Evolutionary conservation across 1,139 yeast species (phyloP), one percentile per base, ranked within the genome.

Genomic region (Yarrowia galli): DNA sequence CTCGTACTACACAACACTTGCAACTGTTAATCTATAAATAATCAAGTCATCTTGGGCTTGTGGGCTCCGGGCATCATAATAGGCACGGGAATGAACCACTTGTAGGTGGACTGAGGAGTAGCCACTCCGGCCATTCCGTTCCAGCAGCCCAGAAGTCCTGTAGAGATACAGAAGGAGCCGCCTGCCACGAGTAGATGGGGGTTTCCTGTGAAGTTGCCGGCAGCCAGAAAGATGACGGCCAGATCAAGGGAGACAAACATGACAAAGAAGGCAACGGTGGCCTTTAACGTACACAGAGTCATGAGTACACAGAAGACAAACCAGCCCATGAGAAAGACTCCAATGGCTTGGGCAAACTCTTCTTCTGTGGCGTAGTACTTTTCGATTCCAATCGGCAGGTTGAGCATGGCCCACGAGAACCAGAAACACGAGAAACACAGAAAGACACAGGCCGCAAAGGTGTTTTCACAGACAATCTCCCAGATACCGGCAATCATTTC

Each of bases 71-170:
- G 67, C 67, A 65, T 65, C 51, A 43, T 51, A 9, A 65, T 53
- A 10, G 67, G 63, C 15, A 45, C 45, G 4, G 61, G 53, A 32
- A 42, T 65, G 28, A 65, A 65, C 22, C 46, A 64, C 38, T 48
- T 60, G 65, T 60, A 60, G 20, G 65, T 48, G 7, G 18, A 18
- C 18, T 64, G 42, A 13, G 46, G 40, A 40, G 60, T 89, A 64
- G 93, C 90, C 67, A 92, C 77, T 85, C 96, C 96, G 13, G 96
- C 93, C 73, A 85, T 89, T 5, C 97, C 97, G 77, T 89, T 89
- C 75, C 90, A 91, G 92, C 93, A 91, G 20, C 96, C 96, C 65
- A 85, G 76, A 72, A 89, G 84, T 3, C 97, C 91, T 48, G 92
- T 87, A 32, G 90, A 77, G 13, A 91, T 75, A 51, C 97, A 97